Conservation (phyloP, 352 stramenopile species). For the Phytopythium cucurbitacearum region DNA sequence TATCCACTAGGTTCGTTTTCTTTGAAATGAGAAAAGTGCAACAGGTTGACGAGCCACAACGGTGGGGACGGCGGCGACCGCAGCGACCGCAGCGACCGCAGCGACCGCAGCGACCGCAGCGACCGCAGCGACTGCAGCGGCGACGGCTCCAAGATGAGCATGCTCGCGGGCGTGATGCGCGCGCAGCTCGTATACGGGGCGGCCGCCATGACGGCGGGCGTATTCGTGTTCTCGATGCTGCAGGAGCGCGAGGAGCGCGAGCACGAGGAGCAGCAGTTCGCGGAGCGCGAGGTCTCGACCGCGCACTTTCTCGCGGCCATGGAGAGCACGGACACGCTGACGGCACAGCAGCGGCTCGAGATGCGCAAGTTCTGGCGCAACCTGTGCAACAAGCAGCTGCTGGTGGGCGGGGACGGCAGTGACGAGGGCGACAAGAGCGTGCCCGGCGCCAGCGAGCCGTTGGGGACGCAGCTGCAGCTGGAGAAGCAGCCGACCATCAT, state of each 20-base stretch:
- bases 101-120: no score
- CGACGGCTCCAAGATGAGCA: not conserved
- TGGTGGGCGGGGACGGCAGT: not conserved
- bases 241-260: slow-evolving; percentile 76
- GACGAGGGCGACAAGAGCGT: not conserved
- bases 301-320: slow-evolving; percentile 66
- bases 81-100: no score
- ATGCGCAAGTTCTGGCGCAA: slow-evolving; percentile 79
- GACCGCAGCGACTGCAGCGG: no score
- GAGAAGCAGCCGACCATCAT: slow-evolving; percentile 16
- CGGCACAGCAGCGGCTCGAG: slow-evolving; percentile 55
- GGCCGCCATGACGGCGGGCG: slow-evolving; percentile 71
- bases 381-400: slow-evolving; percentile 41
- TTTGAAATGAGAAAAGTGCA: no score
- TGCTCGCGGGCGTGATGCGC: slow-evolving; percentile 34
- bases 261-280: slow-evolving; percentile 45
- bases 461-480: not conserved
- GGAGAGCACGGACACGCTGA: slow-evolving; percentile 47
- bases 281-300: slow-evolving; percentile 45
- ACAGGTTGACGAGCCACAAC: no score
- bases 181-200: slow-evolving; percentile 66
- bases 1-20: no score
- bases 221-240: slow-evolving; percentile 76
- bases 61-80: no score
- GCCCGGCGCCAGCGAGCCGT: not conserved